Base-by-base conservation (phyloP, 1,139 yeast species). In the Sugiyamaella novakii region DNA sequence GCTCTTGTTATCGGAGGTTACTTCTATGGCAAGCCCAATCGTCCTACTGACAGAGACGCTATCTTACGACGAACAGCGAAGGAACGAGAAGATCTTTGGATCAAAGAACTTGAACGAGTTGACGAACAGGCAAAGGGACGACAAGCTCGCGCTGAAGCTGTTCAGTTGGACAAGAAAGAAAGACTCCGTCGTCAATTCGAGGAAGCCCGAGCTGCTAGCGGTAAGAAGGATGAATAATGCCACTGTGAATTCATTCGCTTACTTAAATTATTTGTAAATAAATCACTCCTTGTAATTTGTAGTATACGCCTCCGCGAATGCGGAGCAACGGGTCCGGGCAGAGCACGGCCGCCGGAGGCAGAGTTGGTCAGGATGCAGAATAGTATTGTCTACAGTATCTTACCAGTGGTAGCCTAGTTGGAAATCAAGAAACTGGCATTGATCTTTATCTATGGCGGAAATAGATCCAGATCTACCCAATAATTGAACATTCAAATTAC, bases 51-150 rank as follows among this genome's bases (percentile, higher is more conserved):
- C 77, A 58, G 87, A 77, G 66, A 86, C 78, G 80, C 62, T 41
- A 67, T 73, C 57, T 73, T 87, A 59, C 73, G 81, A 55, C 86
- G 82, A 59, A 84, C 86, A 76, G 95, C 98, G 35, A 85, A 84
- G 66, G 71, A 80, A 62, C 81, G 98, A 72, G 96, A 89, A 64
- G 75, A 74, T 60, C 66, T 89, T 60, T 89, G 98, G 98, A 84
- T 89, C 57, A 89, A 87, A 64, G 98, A 89, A 66, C 76, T 89
- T 65, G 92, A 89, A 64, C 79, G 96, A 71, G 78, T 95, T 65
- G 96, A 89, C 65, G 77, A 70, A 6, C 83, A 80, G 52, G 80
- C 84, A 50, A 83, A 85, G 65, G 81, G 53, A 29, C 57, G 66
- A 21, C 52, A 56, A 46, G 55, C 52, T n/a, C 54, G 60, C 15